Evolutionary conservation across 352 stramenopile species (phyloP).

Genomic region (Blastocystis hominis): DNA sequence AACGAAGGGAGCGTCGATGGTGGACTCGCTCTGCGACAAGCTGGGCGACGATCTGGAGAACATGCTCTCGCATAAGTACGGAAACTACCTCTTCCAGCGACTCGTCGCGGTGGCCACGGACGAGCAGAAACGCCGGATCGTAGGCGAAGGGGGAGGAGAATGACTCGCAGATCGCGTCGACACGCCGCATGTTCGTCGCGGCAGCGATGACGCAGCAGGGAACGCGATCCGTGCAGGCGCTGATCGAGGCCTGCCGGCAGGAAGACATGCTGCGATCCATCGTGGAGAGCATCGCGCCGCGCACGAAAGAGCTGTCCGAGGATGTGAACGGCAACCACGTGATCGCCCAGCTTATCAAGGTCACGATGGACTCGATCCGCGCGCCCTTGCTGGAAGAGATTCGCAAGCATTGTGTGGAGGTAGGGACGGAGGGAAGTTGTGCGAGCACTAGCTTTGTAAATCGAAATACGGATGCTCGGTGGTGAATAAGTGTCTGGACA

Average conservation of each 20-base stretch:
- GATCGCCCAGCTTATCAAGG: slow-evolving; percentile 86
- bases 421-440: background rate
- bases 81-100: slow-evolving; percentile 98
- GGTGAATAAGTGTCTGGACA: slow-evolving; percentile 84
- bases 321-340: slow-evolving; percentile 94
- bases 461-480: slow-evolving; percentile 91
- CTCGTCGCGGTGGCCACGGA: slow-evolving; percentile 83
- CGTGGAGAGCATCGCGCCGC: slow-evolving; percentile 78
- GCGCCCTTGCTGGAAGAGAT: slow-evolving; percentile 91
- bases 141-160: slow-evolving; percentile 59
- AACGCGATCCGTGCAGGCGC: slow-evolving; percentile 91
- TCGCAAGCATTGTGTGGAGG: slow-evolving; percentile 70
- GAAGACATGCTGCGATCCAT: slow-evolving; percentile 73
- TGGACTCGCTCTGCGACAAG: background rate
- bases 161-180: slow-evolving; percentile 64
- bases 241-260: slow-evolving; percentile 81
- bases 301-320: slow-evolving; percentile 84
- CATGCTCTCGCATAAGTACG: slow-evolving; percentile 60
- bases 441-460: slow-evolving; percentile 73
- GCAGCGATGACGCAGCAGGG: slow-evolving; percentile 90
- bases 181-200: slow-evolving; percentile 81
- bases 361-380: slow-evolving; percentile 80
- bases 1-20: background rate
- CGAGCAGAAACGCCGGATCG: slow-evolving; percentile 79
- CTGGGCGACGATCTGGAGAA: background rate